Evolutionary conservation across 495 filamentous ascomycete species (phyloP).

Genomic region (Podospora fimiseda): DNA sequence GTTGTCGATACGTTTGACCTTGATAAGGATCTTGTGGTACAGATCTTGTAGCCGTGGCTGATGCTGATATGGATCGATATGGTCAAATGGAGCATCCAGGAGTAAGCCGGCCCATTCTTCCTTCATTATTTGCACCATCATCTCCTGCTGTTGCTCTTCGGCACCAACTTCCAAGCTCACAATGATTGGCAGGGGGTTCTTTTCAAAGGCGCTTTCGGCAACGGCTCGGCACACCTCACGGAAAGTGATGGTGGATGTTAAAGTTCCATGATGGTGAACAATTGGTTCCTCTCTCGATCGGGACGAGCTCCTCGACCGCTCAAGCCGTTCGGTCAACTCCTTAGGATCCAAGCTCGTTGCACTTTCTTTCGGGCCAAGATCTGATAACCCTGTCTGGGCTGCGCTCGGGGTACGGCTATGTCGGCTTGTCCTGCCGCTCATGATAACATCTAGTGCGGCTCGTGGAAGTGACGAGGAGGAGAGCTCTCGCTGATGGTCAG

Average conservation of each 20-base stretch:
- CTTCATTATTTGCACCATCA: constrained; percentile 89
- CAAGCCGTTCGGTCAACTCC: constrained; percentile 16
- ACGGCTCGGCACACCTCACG: constrained; percentile 79
- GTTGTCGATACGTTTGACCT: constrained; percentile 66
- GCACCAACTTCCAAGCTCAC: constrained; percentile 89
- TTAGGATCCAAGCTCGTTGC: constrained; percentile 21
- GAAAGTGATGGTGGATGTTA: constrained; percentile 81
- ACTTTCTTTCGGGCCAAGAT: constrained; percentile 14
- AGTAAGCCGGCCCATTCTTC: constrained; percentile 73
- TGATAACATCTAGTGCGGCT: constrained; percentile 22
- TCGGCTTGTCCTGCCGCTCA: constrained; percentile 22
- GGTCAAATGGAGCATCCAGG: constrained; percentile 48
- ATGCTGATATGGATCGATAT: constrained; percentile 40
- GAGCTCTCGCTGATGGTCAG: constrained; percentile 32
- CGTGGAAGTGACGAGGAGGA: constrained; percentile 35
- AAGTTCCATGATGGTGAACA: constrained; percentile 53
- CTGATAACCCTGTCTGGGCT: constrained; percentile 4
- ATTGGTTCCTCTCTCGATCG: constrained; percentile 24
- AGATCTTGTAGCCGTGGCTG: constrained; percentile 67
- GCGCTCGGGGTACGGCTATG: constrained; percentile 36
- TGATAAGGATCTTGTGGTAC: constrained; percentile 77
- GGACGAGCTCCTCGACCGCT: constrained; percentile 23
- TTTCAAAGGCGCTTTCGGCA: constrained; percentile 68
- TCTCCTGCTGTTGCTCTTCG: constrained; percentile 69
- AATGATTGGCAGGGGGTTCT: constrained; percentile 69